These are phyloP conservation scores for Carex pumila DNA, from an alignment of 176 grass and related monocot genomes.

Conservation along the genomic window DNA sequence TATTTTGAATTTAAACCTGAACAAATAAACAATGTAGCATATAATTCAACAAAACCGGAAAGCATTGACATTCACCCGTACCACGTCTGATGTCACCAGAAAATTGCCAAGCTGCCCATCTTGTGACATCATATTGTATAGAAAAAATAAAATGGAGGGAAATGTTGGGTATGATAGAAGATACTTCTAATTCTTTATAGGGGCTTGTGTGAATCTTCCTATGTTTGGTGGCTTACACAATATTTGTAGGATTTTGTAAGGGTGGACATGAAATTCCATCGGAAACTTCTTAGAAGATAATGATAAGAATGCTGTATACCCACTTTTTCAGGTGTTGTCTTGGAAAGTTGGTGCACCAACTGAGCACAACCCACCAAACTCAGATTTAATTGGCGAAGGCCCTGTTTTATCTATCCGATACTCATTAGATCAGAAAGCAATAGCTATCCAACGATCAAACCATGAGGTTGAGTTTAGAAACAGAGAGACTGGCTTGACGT, in stretches of 20 bases:
- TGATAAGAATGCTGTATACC: neutral
- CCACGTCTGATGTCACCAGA: neutral
- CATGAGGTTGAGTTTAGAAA: constrained; percentile 75
- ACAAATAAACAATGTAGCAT: neutral
- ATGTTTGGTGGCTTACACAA: neutral
- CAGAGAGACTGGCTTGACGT: constrained; percentile 63
- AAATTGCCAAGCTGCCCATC: neutral
- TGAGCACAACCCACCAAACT: constrained; percentile 65
- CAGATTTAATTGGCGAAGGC: constrained; percentile 75
- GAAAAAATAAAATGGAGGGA: neutral
- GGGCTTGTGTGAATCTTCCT: neutral
- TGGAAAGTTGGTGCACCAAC: constrained; percentile 58
- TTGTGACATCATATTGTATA: neutral
- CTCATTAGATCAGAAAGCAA: constrained; percentile 68
- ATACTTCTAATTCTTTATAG: neutral
- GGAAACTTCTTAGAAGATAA: neutral
- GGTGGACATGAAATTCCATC: neutral
- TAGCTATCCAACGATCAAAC: constrained; percentile 78
- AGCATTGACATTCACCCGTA: neutral
- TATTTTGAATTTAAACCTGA: neutral
- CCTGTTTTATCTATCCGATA: constrained; percentile 77
- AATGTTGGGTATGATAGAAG: neutral
- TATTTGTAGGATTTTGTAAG: neutral
- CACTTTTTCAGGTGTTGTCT: constrained; percentile 68
- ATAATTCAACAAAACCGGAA: neutral